Evolutionary conservation across 2,329 filamentous ascomycete species (phyloP), one percentile per base, ranked within the genome.

Genomic region (Fusarium longipes): DNA sequence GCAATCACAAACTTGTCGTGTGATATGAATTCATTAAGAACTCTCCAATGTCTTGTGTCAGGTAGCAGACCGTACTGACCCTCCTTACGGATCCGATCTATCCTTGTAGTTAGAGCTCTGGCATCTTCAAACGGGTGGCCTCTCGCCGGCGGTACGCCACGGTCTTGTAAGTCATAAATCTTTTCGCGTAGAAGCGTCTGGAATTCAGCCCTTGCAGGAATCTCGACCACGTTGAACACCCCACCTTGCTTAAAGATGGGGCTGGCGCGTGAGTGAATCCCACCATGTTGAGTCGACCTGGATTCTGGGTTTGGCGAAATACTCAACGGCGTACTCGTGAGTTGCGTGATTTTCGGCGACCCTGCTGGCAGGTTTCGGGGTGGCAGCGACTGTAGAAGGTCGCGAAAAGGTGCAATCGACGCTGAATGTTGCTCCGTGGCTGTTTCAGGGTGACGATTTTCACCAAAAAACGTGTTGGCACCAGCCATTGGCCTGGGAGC

Each of bases 381-480:
- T 43, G 57, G 15, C 6, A 48, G 29, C 18, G 38, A 18, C 7
- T 24, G 38, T n/a, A 22, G 6, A 17, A 27, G 52, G 15, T 27
- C 32, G 14, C 32, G 43, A 5, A 17, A 27, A 32, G 32, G 24
- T 35, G 43, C 25, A 17, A 8, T 29, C 22, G 45, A 10, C 20
- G n/a, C n/a, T 22, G 45, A 17, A 12, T 43, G 45, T n/a, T 57
- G 35, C 38, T 17, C 38, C 27, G n/a, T 24, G 25, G 36, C 17
- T 32, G 40, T 15, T 33, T 35, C 45, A 30, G 24, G 17, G 40
- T 32, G 42, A 11, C 33, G 40, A 44, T 66, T 10, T 33, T 65
- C 39, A 40, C 75, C 75, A 61, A 82, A 79, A 55, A 73, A 80
- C 3, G 79, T 81, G 45, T 80, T 77, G 18, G 78, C 68, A 36